Base-by-base conservation (phyloP, 495 filamentous ascomycete species). In the Aspergillus biplanus region DNA sequence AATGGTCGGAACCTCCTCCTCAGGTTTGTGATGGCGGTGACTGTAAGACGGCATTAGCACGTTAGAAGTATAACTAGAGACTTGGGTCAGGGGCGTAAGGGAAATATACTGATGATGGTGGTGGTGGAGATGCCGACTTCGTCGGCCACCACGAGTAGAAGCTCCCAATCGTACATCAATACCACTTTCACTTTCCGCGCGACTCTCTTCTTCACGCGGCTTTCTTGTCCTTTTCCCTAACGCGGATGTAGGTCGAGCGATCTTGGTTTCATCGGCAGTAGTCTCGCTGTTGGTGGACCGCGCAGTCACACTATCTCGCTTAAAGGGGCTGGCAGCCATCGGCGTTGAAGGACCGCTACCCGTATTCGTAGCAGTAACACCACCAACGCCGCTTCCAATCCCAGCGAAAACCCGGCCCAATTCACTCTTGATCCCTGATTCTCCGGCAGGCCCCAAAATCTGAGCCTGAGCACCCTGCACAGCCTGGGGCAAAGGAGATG, bases 391-490 rank as follows among this genome's bases (percentile, higher is more conserved):
- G 74, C 89, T 93, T 44, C 93, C 92, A 67, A 97, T 90, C 18
- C 93, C 93, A 4, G 90, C 90, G 75, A 97, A 97, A 78, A 97
- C 94, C 34, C 91, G 86, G 8, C 92, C 92, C 70, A 97, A 90
- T 68, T 96, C 93, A 71, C 87, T 93, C 81, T 96, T 97, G 69
- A 97, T 93, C 9, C 87, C 86, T 0, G 92, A 88, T 67, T 96
- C 92, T 6, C 87, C 89, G 27, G 86, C 86, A 3, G 91, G 89
- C 13, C 89, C 89, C 37, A 88, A 81, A 37, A 87, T 82, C 65
- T 91, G 89, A 34, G 87, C 89, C 76, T 96, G 92, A 6, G 92
- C 93, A 16, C 93, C 93, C 69, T 97, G 93, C 4, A 97, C 93
- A 9, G 93, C 92, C 75, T 97, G 93, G 6, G 93, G 93, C 15